Evolutionary conservation across 1,284 basidiomycete genomes (phyloP).

Genomic region (Neonothopanus nambi): DNA sequence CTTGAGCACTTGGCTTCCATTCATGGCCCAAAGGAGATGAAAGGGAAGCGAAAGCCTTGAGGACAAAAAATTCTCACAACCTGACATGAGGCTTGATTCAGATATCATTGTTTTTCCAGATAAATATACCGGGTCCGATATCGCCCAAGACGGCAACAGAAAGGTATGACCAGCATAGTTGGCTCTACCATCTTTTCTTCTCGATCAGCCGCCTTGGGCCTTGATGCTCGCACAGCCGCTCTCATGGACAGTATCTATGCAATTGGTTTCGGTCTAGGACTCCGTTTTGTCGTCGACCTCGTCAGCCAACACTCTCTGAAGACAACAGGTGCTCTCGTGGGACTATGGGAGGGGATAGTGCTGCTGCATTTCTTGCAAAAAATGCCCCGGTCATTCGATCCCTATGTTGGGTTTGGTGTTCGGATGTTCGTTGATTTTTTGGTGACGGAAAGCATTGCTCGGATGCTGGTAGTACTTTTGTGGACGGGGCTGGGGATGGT

Average conservation of each 20-base stretch:
- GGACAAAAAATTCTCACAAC: too few species aligned
- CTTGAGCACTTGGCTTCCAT: too few species aligned
- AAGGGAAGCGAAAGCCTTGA: too few species aligned
- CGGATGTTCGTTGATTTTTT: constrained; percentile 69
- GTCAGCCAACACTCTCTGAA: constrained; percentile 50
- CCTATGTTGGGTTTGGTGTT: constrained; percentile 62
- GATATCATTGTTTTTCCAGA: too few species aligned
- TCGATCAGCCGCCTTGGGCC: constrained; percentile 30
- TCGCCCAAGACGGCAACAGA: too few species aligned
- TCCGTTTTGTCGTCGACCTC: constrained; percentile 49
- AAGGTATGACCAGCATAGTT: constrained; percentile 33
- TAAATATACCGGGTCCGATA: too few species aligned
- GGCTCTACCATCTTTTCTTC: constrained; percentile 40
- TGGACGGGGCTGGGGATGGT: constrained; percentile 71
- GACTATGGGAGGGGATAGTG: constrained; percentile 75
- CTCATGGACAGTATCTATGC: constrained; percentile 57
- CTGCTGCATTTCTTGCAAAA: constrained; percentile 69
- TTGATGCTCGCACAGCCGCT: constrained; percentile 36
- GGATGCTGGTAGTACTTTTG: constrained; percentile 58
- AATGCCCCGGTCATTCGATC: constrained; percentile 57
- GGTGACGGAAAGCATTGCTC: constrained; percentile 57
- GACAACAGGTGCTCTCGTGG: constrained; percentile 56
- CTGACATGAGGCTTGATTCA: too few species aligned
- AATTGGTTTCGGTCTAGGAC: constrained; percentile 49
- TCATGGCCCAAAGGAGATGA: too few species aligned